Base-by-base conservation (phyloP, 2,329 filamentous ascomycete species). In the Acephala macrosclerotiorum region DNA sequence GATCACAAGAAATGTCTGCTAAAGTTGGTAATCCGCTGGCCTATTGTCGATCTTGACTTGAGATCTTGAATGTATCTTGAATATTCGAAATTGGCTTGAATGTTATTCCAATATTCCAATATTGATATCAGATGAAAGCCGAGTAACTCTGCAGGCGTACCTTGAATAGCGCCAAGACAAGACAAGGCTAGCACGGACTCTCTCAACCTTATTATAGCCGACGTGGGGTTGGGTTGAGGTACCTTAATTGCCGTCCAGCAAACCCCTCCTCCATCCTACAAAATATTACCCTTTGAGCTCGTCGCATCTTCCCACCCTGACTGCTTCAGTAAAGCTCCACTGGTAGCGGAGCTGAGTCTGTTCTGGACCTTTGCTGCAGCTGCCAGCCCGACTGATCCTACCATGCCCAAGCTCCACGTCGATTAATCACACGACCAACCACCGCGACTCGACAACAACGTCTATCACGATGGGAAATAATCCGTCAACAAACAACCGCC, bases 391-490 rank as follows among this genome's bases (percentile, higher is more conserved):
- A 53, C 26, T 29, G 12, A 11, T 53, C 26, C 49, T 33, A 29
- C 22, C 12, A 53, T 53, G 49, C 49, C 49, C 49, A 53, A 53
- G 18, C 25, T 53, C 49, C 49, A 26, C 49, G 26, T 11, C 18
- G 9, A 38, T 59, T 14, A 53, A 42, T 40, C 26, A 68, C 62
- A 68, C 67, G 59, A 69, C 65, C 74, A 75, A 72, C 12, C 14
- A 51, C 20, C 26, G 14, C 33, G 26, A 49, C 45, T 53, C 3
- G 12, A 20, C 63, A 29, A 20, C 63, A 33, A 58, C 49, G 38
- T 51, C 9, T 26, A n/a, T 66, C 64, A 60, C 38, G 61, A 83
- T 83, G 81, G 81, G 81, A 51, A 83, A 83, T 68, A 80, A 77
- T 73, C 79, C 80, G 64, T 82, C 80, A 64, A 75, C 76, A 29